phyloP scores from a whole-genome alignment of 192 early-diverging fungal genomes.

The Martensiomyces pterosporus region DNA sequence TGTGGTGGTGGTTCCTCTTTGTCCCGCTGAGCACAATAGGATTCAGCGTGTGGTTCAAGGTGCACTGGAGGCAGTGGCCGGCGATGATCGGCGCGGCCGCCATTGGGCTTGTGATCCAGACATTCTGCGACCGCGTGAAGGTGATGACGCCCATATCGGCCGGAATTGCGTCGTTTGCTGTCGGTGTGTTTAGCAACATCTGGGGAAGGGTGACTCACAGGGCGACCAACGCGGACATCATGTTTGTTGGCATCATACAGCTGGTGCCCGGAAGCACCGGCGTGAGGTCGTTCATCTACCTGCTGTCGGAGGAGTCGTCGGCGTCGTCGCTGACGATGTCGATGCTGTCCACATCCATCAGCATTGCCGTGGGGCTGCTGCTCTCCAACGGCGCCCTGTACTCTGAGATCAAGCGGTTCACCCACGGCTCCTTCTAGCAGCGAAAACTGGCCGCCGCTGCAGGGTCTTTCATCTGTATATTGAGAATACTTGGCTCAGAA shows the following conservation, averaged over 20 bases:
- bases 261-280: conserved; percentile 76
- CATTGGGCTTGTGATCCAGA: conserved; percentile 58
- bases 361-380: conserved; percentile 28
- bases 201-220: conserved; percentile 59
- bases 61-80: conserved; percentile 56
- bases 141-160: conserved; percentile 54
- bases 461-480: no score
- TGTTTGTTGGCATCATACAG: conserved; percentile 70
- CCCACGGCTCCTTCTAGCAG: conserved; percentile 20
- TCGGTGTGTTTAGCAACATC: conserved; percentile 69
- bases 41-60: conserved; percentile 55
- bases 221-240: conserved; percentile 63
- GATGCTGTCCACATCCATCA: conserved; percentile 27
- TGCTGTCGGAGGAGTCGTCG: conserved; percentile 50
- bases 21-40: conserved; percentile 50
- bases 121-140: conserved; percentile 52
- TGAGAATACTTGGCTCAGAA: no score
- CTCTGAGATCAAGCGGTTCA: conserved; percentile 27
- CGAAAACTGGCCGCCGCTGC: no score
- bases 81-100: conserved; percentile 62
- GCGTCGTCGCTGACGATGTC: conserved; percentile 34
- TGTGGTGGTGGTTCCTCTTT: conserved; percentile 52
- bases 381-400: conserved; percentile 30
- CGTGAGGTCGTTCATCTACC: conserved; percentile 54
- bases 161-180: conserved; percentile 62